Evolutionary conservation across 345 rosid genomes (phyloP).

Genomic region (Lagerstroemia speciosa): DNA sequence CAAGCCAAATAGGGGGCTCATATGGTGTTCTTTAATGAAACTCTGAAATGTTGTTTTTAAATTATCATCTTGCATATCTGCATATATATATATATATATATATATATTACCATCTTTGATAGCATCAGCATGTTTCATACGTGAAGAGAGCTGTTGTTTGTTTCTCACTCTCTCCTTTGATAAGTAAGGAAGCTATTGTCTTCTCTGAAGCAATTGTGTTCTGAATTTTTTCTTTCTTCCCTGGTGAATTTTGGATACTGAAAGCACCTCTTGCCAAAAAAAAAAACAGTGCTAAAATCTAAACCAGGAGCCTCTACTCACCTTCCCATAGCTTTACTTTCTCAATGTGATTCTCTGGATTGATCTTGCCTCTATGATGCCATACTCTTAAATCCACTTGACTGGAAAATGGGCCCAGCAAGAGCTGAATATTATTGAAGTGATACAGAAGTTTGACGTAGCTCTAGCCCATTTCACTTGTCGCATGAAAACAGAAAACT

Average conservation of each 20-base stretch:
- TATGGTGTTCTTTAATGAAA: background rate
- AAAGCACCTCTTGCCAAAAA: background rate
- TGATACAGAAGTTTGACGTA: too few species aligned
- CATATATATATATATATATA: background rate
- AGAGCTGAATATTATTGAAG: background rate
- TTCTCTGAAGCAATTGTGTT: background rate
- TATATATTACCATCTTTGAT: background rate
- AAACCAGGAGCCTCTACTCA: background rate
- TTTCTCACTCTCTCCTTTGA: too few species aligned
- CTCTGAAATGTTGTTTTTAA: background rate
- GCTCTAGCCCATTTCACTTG: too few species aligned
- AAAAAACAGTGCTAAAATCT: background rate
- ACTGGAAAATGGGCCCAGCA: background rate
- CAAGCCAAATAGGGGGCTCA: background rate
- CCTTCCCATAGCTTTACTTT: background rate
- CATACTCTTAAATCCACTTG: background rate
- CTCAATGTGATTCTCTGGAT: background rate
- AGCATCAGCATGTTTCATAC: background rate
- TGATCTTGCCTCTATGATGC: background rate
- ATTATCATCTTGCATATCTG: background rate
- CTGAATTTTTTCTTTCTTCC: background rate
- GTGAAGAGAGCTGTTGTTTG: too few species aligned
- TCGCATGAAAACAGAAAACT: background rate
- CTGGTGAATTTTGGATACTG: background rate
- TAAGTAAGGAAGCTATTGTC: too few species aligned